These are phyloP conservation scores for Psilocybe azurescens DNA, from an alignment of 768 basidiomycete species.

Conservation along the genomic window DNA sequence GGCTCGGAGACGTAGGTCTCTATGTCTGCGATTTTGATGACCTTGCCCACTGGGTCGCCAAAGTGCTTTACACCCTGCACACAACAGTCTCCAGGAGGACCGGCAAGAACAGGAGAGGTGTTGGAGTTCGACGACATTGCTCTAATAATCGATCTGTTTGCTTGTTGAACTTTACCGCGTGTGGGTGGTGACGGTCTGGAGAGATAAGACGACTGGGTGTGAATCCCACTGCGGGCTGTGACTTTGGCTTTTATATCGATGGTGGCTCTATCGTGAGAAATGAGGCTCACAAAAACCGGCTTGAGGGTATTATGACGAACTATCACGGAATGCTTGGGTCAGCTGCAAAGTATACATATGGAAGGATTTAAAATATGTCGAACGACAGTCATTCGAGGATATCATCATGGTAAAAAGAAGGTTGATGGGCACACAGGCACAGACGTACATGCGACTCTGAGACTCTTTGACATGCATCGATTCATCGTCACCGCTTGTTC, in stretches of 20 bases:
- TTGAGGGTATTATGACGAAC: slow-evolving; percentile 7
- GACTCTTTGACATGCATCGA: too few relatives aligned
- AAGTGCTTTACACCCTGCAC: slow-evolving; percentile 55
- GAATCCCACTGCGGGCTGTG: background rate
- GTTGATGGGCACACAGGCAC: background rate
- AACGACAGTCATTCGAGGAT: too few relatives aligned
- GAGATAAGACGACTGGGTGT: slow-evolving; percentile 2
- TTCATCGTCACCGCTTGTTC: background rate
- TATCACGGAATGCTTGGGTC: slow-evolving; percentile 6
- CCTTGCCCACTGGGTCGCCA: slow-evolving; percentile 51
- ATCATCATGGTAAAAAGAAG: too few relatives aligned
- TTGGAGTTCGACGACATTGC: slow-evolving; percentile 15
- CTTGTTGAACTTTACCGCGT: background rate
- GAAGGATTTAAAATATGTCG: background rate
- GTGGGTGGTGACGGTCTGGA: background rate
- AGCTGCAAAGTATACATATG: slow-evolving; percentile 1
- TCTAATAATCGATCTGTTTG: background rate
- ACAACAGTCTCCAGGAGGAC: slow-evolving; percentile 56
- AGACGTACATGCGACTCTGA: background rate
- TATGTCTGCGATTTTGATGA: slow-evolving; percentile 45
- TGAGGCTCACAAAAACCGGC: background rate
- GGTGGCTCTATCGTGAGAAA: slow-evolving; percentile 12
- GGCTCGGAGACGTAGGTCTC: slow-evolving; percentile 63
- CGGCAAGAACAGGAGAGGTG: slow-evolving; percentile 41
- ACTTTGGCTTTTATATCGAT: slow-evolving; percentile 1